Evolutionary conservation across 2,329 filamentous ascomycete species (phyloP), one percentile per base, ranked within the genome.

Genomic region (Colletotrichum scovillei): DNA sequence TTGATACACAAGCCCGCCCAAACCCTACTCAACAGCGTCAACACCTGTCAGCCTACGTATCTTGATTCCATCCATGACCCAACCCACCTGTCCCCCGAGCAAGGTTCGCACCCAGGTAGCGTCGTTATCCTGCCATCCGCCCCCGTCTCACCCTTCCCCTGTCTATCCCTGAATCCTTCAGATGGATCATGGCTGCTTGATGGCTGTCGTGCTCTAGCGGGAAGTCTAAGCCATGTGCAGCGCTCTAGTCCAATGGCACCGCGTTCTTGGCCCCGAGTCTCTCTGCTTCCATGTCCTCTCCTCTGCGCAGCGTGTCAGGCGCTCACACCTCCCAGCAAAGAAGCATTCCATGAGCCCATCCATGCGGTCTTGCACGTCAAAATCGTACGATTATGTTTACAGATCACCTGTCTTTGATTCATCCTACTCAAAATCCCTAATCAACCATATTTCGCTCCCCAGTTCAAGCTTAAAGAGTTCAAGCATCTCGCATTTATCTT

Each of bases 341-440:
- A 65, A 42, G 63, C 46, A 65, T 63, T 68, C 63, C 59, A 74
- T 74, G 69, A 65, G 64, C 46, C 72, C 72, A 74, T 72, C 64
- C 65, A 59, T 62, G 65, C 42, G 53, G 38, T 46, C 72, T 63
- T 66, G 46, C 26, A 69, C 64, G 64, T 73, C 69, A 73, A 49
- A 74, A 56, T 74, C 72, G 72, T 74, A 74, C 72, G 72, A 74
- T 69, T 32, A 42, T 74, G 72, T 74, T 74, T 73, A 73, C 59
- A 69, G 69, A 74, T 74, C 72, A 73, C 59, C 72, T 73, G 72
- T 74, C 69, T 46, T 69, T 74, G 72, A 64, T 68, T 69, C 55
- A 65, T 26, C 32, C 38, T 65, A 32, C 49, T 46, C 8, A 42
- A 28, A 65, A 63, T 56, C 24, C 55, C 70, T 52, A 70, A 46